A percentile compares a stretch with the other conserved stretches of the same genome.
Conservation (phyloP, 495 filamentous ascomycete species). For the Aspergillus conjunctus region DNA sequence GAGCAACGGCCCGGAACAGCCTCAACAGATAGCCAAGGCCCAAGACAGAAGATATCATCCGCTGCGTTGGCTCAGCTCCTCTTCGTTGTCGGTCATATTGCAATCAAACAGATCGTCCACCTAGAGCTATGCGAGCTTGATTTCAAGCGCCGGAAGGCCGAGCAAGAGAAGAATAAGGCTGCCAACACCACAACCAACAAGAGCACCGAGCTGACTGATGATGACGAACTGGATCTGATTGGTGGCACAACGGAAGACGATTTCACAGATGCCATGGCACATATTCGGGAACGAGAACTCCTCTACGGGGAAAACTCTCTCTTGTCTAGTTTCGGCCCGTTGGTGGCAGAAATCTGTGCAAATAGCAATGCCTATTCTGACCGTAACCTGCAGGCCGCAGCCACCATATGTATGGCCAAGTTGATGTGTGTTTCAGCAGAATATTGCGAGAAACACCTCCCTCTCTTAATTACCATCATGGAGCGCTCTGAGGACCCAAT, state of each 20-base stretch:
- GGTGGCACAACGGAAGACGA: conserved; percentile 98
- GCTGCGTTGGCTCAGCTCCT: conserved; percentile 85
- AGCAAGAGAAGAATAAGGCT: conserved; percentile 82
- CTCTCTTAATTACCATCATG: conserved; percentile 96
- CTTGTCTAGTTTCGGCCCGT: conserved; percentile 82
- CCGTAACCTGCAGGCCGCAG: conserved; percentile 84
- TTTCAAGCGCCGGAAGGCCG: conserved; percentile 94
- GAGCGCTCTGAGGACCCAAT: conserved; percentile 88
- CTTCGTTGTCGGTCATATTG: conserved; percentile 94
- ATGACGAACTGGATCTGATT: conserved; percentile 91
- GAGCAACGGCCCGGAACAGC: conserved; percentile 53
- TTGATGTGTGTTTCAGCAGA: conserved; percentile 95
- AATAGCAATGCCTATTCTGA: conserved; percentile 91
- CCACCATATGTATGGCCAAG: conserved; percentile 95
- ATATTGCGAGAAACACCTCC: conserved; percentile 92
- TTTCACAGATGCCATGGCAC: conserved; percentile 93
- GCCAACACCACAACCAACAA: conserved; percentile 49
- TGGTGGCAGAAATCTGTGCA: conserved; percentile 89
- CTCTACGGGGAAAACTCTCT: conserved; percentile 85
- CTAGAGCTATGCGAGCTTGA: conserved; percentile 96
- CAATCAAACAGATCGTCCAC: conserved; percentile 99
- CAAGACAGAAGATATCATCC: conserved; percentile 50
- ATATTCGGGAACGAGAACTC: conserved; percentile 92
- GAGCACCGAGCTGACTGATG: conserved; percentile 51
- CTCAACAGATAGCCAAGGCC: conserved; percentile 33